Conservation (phyloP, 2,329 filamentous ascomycete genomes). For the Cladosporium cucumerinum region DNA sequence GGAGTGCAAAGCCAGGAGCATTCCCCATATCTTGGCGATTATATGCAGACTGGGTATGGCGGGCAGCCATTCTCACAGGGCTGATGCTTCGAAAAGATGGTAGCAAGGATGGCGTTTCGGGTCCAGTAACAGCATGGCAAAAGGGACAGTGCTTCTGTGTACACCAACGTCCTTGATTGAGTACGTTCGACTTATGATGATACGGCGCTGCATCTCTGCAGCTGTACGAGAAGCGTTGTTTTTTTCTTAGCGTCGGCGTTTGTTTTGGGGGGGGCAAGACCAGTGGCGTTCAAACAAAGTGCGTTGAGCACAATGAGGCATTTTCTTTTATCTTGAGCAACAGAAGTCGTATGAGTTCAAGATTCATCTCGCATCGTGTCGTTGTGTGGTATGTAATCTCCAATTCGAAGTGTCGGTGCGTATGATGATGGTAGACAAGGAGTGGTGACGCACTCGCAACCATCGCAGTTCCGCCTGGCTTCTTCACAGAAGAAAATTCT, state of each 20-base stretch:
- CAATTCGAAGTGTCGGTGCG: neutral
- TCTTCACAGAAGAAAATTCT: neutral
- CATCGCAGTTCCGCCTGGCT: neutral
- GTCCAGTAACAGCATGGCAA: neutral
- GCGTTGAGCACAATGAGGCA: neutral
- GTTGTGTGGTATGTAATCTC: neutral
- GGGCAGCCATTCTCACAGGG: slow-evolving; percentile 9
- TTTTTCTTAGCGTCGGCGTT: slow-evolving; percentile 14
- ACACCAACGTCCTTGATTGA: neutral
- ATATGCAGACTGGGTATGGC: slow-evolving; percentile 8
- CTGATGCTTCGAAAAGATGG: neutral
- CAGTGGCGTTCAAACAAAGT: neutral
- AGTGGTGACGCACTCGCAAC: neutral
- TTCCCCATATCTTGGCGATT: slow-evolving; percentile 10
- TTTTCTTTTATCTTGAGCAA: neutral
- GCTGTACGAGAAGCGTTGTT: neutral
- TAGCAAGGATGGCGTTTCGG: neutral
- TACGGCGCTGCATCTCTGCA: slow-evolving; percentile 4
- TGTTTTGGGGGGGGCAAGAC: neutral
- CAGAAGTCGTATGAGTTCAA: neutral
- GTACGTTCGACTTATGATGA: neutral
- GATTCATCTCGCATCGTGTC: neutral
- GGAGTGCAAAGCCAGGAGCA: slow-evolving; percentile 11
- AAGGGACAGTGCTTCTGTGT: neutral
- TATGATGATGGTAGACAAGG: neutral